A percentile compares a stretch with the other conserved stretches of the same genome.
phyloP scores from a whole-genome alignment of 495 filamentous ascomycete species.

The Paragyromitra xinjiangensis region DNA sequence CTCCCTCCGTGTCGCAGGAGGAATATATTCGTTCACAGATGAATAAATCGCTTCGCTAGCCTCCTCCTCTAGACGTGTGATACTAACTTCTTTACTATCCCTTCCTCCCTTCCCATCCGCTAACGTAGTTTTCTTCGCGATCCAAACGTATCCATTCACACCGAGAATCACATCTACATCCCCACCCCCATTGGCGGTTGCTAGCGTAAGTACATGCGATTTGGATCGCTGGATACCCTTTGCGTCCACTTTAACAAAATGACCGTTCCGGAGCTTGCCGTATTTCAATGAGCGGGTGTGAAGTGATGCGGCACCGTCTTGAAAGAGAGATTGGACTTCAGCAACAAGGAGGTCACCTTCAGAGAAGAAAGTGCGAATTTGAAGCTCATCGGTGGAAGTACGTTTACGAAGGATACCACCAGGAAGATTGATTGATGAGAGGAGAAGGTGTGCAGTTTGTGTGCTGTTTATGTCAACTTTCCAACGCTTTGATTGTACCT shows the following conservation, averaged over 20 bases:
- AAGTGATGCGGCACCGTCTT: slow-evolving; percentile 81
- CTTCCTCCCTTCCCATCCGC: slow-evolving; percentile 46
- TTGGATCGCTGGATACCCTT: slow-evolving; percentile 81
- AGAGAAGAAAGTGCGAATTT: slow-evolving; percentile 90
- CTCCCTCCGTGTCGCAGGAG: slow-evolving; percentile 78
- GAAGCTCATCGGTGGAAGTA: slow-evolving; percentile 92
- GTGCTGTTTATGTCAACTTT: slow-evolving; percentile 89
- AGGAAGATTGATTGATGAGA: slow-evolving; percentile 90
- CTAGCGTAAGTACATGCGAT: slow-evolving; percentile 85
- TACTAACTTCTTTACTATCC: slow-evolving; percentile 63
- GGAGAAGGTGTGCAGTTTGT: slow-evolving; percentile 79
- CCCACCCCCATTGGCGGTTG: slow-evolving; percentile 72
- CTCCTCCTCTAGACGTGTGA: slow-evolving; percentile 85
- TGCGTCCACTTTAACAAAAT: slow-evolving; percentile 85
- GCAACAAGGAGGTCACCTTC: slow-evolving; percentile 91
- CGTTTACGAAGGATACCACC: slow-evolving; percentile 90
- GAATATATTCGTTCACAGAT: slow-evolving; percentile 87
- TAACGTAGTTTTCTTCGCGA: slow-evolving; percentile 72
- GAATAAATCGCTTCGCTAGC: slow-evolving; percentile 77
- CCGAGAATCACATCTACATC: slow-evolving; percentile 87
- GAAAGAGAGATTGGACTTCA: slow-evolving; percentile 85
- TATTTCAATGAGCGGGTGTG: slow-evolving; percentile 92
- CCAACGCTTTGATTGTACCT: slow-evolving; percentile 87
- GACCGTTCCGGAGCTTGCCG: slow-evolving; percentile 90
- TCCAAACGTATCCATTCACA: slow-evolving; percentile 96